Conservation (phyloP, 768 basidiomycete genomes). For the Termitomyces titanicus region DNA sequence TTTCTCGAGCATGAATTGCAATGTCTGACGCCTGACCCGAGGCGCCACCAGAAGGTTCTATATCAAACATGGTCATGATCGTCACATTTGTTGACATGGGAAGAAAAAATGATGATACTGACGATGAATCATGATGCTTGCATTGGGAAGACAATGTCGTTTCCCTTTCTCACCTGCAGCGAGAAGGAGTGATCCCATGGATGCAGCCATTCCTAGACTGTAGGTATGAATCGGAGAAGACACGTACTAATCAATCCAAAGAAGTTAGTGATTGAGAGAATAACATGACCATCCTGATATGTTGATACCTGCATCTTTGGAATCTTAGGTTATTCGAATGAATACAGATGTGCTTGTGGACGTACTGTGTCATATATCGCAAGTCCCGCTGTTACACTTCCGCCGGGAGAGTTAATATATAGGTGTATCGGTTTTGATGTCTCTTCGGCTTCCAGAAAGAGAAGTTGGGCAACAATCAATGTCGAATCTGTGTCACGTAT, state of each 20-base stretch:
- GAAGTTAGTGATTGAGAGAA: conserved; percentile 16
- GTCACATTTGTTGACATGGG: neutral
- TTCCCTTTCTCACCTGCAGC: conserved; percentile 91
- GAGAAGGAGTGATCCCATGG: conserved; percentile 92
- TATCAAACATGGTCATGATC: conserved; percentile 1
- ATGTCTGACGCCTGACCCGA: conserved; percentile 96
- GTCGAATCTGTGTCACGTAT: conserved; percentile 90
- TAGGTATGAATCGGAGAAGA: conserved; percentile 95
- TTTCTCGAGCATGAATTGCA: conserved; percentile 96
- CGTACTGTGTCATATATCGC: conserved; percentile 97
- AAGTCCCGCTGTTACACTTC: conserved; percentile 91
- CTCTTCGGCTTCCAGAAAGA: conserved; percentile 96
- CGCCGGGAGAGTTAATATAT: conserved; percentile 97
- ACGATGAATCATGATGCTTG: conserved; percentile 99
- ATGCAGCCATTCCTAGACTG: conserved; percentile 92
- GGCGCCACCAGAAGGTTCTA: conserved; percentile 96
- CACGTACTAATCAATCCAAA: conserved; percentile 60
- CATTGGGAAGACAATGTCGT: conserved; percentile 87
- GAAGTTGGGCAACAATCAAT: conserved; percentile 84
- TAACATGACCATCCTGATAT: neutral
- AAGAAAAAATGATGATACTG: conserved; percentile 19
- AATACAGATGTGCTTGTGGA: neutral
- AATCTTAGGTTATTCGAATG: conserved; percentile 6
- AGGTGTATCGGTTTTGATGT: conserved; percentile 91
- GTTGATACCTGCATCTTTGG: conserved; percentile 64